A percentile compares a stretch with the other conserved stretches of the same genome.
Evolutionary conservation across 164 flowering plant species (phyloP).

Genomic region (Vitis cinerea): DNA sequence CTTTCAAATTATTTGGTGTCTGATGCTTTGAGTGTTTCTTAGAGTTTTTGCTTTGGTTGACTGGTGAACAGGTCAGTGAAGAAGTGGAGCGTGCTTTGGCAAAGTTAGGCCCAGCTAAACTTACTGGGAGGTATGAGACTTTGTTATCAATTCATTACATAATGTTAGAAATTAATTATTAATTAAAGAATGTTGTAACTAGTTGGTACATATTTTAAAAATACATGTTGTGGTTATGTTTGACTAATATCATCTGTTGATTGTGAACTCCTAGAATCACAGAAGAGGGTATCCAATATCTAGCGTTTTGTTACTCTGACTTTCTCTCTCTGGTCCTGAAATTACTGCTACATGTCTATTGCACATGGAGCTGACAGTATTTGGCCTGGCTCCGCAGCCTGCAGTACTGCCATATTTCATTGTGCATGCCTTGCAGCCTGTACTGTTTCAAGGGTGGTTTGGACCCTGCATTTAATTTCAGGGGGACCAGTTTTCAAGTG

Average conservation of each 20-base stretch:
- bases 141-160: background rate
- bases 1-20: background rate
- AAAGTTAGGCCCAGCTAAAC: slow-evolving; percentile 68
- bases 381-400: too few relatives aligned
- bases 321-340: too few relatives aligned
- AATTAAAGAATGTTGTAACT: background rate
- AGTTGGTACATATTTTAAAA: background rate
- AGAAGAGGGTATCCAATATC: background rate
- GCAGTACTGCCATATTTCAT: too few relatives aligned
- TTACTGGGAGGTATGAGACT: slow-evolving; percentile 56
- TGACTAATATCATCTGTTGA: background rate
- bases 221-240: background rate
- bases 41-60: background rate
- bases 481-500: too few relatives aligned
- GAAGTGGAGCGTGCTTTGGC: slow-evolving; percentile 95
- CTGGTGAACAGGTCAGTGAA: slow-evolving; percentile 76
- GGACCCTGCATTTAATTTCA: too few relatives aligned
- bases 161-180: background rate
- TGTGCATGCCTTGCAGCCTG: too few relatives aligned
- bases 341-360: too few relatives aligned
- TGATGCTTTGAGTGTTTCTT: background rate
- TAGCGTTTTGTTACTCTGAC: background rate
- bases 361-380: too few relatives aligned
- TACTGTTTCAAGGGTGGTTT: too few relatives aligned
- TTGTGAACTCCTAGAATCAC: background rate